Evolutionary conservation across 495 filamentous ascomycete species (phyloP).

Genomic region (Penicillium alfredii): DNA sequence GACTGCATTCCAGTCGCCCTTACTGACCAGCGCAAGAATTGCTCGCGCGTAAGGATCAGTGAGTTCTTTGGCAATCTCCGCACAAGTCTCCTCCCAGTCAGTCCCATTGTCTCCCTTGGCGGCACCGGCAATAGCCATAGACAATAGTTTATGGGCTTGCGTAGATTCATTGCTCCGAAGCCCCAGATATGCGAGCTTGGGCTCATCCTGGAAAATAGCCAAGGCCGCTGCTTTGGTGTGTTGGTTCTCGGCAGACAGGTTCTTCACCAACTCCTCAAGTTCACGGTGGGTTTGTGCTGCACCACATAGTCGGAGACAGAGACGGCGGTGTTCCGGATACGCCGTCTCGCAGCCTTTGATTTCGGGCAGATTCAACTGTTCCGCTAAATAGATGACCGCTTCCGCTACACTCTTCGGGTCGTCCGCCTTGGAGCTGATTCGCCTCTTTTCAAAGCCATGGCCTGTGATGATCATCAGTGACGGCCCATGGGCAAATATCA

Average conservation of each 20-base stretch:
- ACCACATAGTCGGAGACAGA: constrained; percentile 73
- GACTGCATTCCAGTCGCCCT: constrained; percentile 80
- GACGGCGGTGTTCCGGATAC: constrained; percentile 66
- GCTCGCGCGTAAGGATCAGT: constrained; percentile 84
- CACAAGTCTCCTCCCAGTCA: constrained; percentile 50
- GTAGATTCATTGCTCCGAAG: constrained; percentile 39
- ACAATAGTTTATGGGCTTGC: constrained; percentile 45
- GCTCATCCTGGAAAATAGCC: constrained; percentile 67
- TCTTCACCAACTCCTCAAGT: constrained; percentile 55
- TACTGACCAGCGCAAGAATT: constrained; percentile 85
- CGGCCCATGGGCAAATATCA: neutral
- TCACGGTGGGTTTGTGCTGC: constrained; percentile 59
- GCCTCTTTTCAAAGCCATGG: constrained; percentile 27
- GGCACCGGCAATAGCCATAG: constrained; percentile 50
- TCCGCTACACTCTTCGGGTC: constrained; percentile 35
- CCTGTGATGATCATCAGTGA: constrained; percentile 28
- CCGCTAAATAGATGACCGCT: constrained; percentile 47
- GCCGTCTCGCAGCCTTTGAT: constrained; percentile 51
- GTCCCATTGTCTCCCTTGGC: constrained; percentile 49
- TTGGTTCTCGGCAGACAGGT: constrained; percentile 51
- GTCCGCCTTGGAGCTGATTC: constrained; percentile 21
- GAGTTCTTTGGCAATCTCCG: constrained; percentile 58
- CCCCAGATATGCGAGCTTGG: constrained; percentile 46
- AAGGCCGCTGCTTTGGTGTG: constrained; percentile 77
- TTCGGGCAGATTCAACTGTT: constrained; percentile 40